Evolutionary conservation across 1,284 basidiomycete species (phyloP), one percentile per base, ranked within the genome.

Genomic region (Tylopilus sp.): DNA sequence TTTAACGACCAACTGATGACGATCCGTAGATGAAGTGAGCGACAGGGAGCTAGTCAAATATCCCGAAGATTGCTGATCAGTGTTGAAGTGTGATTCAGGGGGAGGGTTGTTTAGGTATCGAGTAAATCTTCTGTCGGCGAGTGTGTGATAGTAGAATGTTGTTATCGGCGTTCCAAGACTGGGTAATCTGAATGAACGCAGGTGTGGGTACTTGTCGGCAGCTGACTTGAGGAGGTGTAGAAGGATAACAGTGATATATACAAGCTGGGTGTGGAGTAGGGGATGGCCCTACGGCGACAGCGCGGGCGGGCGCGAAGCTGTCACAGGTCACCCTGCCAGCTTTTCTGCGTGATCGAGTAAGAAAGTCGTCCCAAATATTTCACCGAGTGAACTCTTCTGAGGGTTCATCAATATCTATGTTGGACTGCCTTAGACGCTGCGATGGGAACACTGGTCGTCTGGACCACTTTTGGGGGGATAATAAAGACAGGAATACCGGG

Each of bases 321-420:
- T 49, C n/a, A n/a, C 8, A 13, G 47, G 12, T 49, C 47, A 49
- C n/a, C 4, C 13, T 49, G 47, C 47, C 47, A 16, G 47, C 47
- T 16, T 49, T 49, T 49, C 47, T 24, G 19, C 22, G 47, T 22
- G 47, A 49, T 49, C 47, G n/a, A 49, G 7, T 8, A 13, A 49
- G n/a, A 24, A 10, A 24, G 24, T 49, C 70, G 18, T 53, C 67
- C 49, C 74, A 61, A 6, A 75, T 63, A 41, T 53, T 75, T 9
- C 75, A 19, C 18, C 2, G 60, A 55, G 69, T 65, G 58, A 75
- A 72, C 16, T 0, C 60, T 39, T 72, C 71, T 0, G 57, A 38
- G 1, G 75, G 7, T 15, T 74, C 66, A 0, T 72, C 62, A 1
- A 73, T 13, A 49, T 13, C n/a, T 24, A 24, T 49, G n/a, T 49